Evolutionary conservation across 345 rosid species (phyloP).

Genomic region (Ceriops tagal): DNA sequence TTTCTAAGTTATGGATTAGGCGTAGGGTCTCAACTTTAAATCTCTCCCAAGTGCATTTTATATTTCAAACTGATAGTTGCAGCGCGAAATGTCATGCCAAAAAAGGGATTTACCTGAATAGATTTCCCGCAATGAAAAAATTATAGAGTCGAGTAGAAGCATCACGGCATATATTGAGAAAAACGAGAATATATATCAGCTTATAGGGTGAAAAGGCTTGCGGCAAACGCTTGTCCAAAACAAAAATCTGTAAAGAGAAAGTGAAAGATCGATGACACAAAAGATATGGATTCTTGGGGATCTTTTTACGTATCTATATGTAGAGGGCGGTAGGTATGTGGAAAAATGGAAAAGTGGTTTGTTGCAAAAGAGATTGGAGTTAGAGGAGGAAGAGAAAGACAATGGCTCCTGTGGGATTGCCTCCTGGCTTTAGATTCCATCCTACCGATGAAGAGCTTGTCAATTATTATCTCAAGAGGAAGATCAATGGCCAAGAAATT

Average conservation of each 20-base stretch:
- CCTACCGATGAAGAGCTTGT: conserved; percentile 23
- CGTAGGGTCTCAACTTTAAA: no score
- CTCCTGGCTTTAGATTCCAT: conserved; percentile 19
- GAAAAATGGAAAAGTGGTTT: background rate
- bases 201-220: background rate
- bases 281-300: background rate
- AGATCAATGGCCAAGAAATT: conserved; percentile 4
- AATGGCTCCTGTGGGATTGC: conserved; percentile 4
- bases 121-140: no score
- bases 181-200: no score
- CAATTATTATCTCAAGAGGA: conserved; percentile 8
- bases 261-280: conserved; percentile 2
- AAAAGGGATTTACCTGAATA: no score
- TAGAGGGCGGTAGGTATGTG: background rate
- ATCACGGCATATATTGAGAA: no score
- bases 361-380: background rate
- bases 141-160: no score
- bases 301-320: background rate
- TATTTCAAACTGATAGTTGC: no score
- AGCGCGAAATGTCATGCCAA: no score
- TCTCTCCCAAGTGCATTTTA: no score
- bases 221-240: background rate
- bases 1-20: no score
- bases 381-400: background rate
- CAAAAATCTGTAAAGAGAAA: background rate